A percentile compares a stretch with the other conserved stretches of the same genome.
phyloP scores from a whole-genome alignment of 1,284 basidiomycete species.

The Pseudozyma tsukubaensis region DNA sequence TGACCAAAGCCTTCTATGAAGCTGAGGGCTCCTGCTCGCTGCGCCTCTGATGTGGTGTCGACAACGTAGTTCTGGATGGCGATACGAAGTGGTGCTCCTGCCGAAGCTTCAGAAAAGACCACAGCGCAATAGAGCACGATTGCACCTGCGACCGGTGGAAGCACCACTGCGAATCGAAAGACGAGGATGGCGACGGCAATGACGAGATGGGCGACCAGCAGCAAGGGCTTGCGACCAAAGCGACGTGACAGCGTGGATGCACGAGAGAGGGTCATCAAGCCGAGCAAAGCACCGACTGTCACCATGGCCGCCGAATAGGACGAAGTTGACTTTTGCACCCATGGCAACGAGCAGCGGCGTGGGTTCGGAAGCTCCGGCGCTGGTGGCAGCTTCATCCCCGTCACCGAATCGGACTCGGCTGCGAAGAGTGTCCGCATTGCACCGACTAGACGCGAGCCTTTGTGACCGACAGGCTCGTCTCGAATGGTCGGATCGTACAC shows the following conservation, averaged over 20 bases:
- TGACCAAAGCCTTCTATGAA: conserved; percentile 65
- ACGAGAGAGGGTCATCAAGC: conserved; percentile 52
- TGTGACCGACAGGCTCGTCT: conserved; percentile 30
- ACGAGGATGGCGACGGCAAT: conserved; percentile 51
- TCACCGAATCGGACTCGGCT: neutral
- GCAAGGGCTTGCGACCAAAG: conserved; percentile 59
- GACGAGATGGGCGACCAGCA: conserved; percentile 51
- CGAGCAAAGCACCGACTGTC: conserved; percentile 56
- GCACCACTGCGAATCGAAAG: conserved; percentile 49
- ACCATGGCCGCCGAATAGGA: conserved; percentile 60
- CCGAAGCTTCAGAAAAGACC: conserved; percentile 56
- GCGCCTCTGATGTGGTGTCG: conserved; percentile 58
- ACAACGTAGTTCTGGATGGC: conserved; percentile 65
- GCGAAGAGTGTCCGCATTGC: conserved; percentile 13
- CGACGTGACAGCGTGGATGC: conserved; percentile 48
- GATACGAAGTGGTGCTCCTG: conserved; percentile 57
- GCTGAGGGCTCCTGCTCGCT: conserved; percentile 55
- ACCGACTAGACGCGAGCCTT: conserved; percentile 6
- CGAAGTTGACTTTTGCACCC: conserved; percentile 60
- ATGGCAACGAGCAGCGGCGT: conserved; percentile 47
- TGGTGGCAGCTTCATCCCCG: conserved; percentile 23
- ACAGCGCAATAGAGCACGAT: conserved; percentile 52
- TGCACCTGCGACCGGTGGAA: conserved; percentile 48
- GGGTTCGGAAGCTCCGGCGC: conserved; percentile 56
- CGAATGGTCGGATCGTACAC: conserved; percentile 52